Base-by-base conservation (phyloP, 1,139 yeast species). In the Candida frijolesensis region DNA sequence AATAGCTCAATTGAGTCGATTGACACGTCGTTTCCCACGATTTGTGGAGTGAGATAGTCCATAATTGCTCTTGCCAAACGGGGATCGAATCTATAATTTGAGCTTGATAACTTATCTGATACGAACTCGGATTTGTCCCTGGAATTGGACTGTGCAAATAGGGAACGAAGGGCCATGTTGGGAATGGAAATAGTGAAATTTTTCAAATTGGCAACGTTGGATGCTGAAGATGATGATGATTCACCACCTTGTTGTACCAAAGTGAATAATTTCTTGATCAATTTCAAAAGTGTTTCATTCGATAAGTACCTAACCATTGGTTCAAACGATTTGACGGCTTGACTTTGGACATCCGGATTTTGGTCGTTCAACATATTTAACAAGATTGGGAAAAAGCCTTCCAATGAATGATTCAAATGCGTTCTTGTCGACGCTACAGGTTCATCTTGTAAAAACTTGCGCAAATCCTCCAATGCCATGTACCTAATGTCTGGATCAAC, bases 401-500 rank as follows among this genome's bases (percentile, higher is more conserved):
- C 74, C 27, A 74, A 62, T 14, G 59, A 52, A 25, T 60, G 57
- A 42, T 60, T 57, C 29, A 60, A 53, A 29, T 62, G 58, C 37
- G 64, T 54, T 55, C 65, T 57, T 46, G 66, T 58, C 46, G 71
- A 57, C 55, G 57, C 50, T 57, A 54, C 51, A 14, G 51, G 34
- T 15, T 51, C 53, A 33, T 45, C 45, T 19, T 43, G 48, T 70
- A 76, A 54, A 71, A 72, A 60, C 54, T 79, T 80, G 59, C 80
- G 82, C 59, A 89, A 76, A 62, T 90, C 97, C 58, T 83, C 88
- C 54, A 89, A 72, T 2, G 94, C 96, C 97, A 90, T 90, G 67
- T 85, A 89, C 62, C 96, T 76, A 58, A 87, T 74, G 63, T 90
- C 97, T 3, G 95, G 88, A 60, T 90, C 97, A 22, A 86, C 85